Evolutionary conservation across 2,329 filamentous ascomycete species (phyloP), one percentile per base, ranked within the genome.

Genomic region (Cladosporium sp.): DNA sequence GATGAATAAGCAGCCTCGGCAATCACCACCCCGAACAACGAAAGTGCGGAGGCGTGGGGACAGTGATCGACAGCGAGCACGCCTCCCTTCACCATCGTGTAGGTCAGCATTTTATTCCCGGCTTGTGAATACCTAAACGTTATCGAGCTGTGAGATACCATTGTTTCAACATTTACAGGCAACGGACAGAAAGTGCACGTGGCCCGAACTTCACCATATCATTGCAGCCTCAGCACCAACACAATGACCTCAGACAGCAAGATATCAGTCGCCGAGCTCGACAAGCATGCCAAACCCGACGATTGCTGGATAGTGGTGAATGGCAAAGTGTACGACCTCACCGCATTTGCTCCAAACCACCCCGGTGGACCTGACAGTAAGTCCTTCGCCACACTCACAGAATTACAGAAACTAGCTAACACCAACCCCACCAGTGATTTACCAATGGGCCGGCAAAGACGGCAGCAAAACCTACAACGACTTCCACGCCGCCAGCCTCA

Each of bases 271-370:
- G 69, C 71, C 5, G 75, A 77, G 60, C 68, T 77, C 29, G 68
- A 69, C 28, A 76, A 76, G 59, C 75, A 78, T 57, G 70, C 75
- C 50, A 70, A 71, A 5, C 67, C 74, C 6, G 73, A 75, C 40
- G 73, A 78, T 63, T 81, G 80, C 71, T 92, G 89, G 89, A 85
- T 91, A 66, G 88, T 90, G 21, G 84, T 91, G 26, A 85, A 91
- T 74, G 84, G 84, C 55, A 84, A 85, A 71, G 87, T 91, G 26
- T 91, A 88, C 79, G 87, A 91, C 74, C 78, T 91, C 53, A 88
- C 86, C 28, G 82, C 86, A 18, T 91, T 91, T 74, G 81, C 87
- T 11, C 83, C 84, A n/a, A 81, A 87, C 66, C 87, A 89, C 74
- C 86, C 87, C 5, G 86, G 87, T 33, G 87, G 87, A 26, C 78